A percentile compares a stretch with the other conserved stretches of the same genome.
Conservation (phyloP, 2,329 filamentous ascomycete genomes). For the Zymoseptoria ardabiliae region DNA sequence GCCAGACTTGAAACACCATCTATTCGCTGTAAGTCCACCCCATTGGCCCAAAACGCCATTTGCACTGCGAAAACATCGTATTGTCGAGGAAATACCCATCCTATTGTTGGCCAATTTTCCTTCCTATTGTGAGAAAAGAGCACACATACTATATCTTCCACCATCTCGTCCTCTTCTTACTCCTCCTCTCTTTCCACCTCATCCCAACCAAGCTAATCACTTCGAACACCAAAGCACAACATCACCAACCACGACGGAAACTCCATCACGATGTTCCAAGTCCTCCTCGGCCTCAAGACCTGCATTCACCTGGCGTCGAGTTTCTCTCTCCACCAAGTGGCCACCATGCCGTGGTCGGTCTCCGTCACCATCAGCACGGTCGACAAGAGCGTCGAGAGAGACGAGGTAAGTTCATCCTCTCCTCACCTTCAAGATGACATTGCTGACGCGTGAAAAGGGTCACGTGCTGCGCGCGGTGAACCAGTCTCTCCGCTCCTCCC, state of each 20-base stretch:
- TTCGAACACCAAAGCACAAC: background rate
- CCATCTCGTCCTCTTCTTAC: background rate
- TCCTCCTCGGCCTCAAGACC: conserved; percentile 1
- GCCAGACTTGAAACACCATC: background rate
- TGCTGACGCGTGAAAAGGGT: background rate
- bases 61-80: background rate
- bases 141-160: background rate
- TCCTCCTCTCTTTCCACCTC: background rate
- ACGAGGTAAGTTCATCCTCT: background rate
- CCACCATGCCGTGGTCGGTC: background rate
- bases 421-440: background rate
- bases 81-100: background rate
- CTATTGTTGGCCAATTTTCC: background rate
- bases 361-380: background rate
- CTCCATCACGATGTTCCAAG: background rate
- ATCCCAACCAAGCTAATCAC: background rate
- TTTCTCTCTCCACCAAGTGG: background rate
- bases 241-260: background rate
- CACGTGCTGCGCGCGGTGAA: background rate
- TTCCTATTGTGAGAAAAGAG: background rate
- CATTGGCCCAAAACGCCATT: conserved; percentile 1
- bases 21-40: conserved; percentile 4
- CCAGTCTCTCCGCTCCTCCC: background rate
- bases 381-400: background rate
- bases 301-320: background rate